Evolutionary conservation across 2,329 filamentous ascomycete species (phyloP), one percentile per base, ranked within the genome.

Genomic region (Cytospora leucostoma): DNA sequence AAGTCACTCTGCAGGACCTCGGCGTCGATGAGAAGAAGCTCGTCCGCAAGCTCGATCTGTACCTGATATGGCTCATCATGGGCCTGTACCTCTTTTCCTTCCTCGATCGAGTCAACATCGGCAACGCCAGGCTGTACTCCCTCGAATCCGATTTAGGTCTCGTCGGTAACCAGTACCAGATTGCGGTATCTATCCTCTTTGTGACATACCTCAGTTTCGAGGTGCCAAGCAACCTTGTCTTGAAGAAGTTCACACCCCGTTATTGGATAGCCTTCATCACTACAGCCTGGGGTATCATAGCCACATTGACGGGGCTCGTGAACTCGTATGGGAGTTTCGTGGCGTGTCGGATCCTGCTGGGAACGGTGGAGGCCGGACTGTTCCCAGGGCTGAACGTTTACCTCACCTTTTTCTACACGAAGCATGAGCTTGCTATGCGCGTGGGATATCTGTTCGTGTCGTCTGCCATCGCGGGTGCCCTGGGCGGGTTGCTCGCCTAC

Each of bases 321-420:
- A 78, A 88, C 49, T 87, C 79, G 65, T 92, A 88, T 70, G 84
- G 79, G 51, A 80, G 84, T 2, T 77, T 93, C 4, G 76, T 93
- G n/a, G 88, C 84, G 7, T 88, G 86, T 67, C 86, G 90, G 6
- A 71, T 93, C 0, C 76, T 92, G 15, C 82, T 93, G 0, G 90
- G 90, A 6, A 79, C 83, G 7, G 81, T 91, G 47, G 89, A 91
- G 74, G 88, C 86, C 0, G 89, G 88, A 0, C 76, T 91, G 0
- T 91, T 91, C 67, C 89, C 89, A 0, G 88, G 89, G 0, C 75
- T 90, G 67, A 87, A 84, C 6, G 76, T 89, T 19, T 91, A 91
- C 68, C 79, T 93, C 19, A 92, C 89, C 0, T 83, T 92, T 67
- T 92, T 91, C 78, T 93, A 93, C 76, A 89, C 86, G 54, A 89